These are phyloP conservation scores for Phylloporus arenicola DNA, from an alignment of 768 basidiomycete species.

Conservation along the genomic window DNA sequence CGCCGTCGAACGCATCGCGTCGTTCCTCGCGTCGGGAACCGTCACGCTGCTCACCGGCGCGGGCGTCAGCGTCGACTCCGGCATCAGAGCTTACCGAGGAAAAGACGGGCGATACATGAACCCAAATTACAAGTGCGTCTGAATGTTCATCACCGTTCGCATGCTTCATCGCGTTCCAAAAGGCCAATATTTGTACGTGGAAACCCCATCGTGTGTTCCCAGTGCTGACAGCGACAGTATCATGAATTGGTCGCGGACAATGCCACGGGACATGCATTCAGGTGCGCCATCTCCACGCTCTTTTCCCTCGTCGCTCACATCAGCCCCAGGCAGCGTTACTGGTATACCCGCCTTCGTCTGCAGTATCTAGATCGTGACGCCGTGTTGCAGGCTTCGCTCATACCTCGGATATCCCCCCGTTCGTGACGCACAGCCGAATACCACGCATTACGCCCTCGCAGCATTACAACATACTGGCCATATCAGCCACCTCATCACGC, in stretches of 20 bases:
- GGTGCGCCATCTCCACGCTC: slow-evolving; percentile 38
- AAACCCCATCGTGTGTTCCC: neutral
- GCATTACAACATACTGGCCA: slow-evolving; percentile 69
- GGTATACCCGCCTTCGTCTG: slow-evolving; percentile 27
- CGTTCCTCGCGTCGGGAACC: slow-evolving; percentile 67
- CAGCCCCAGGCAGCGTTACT: slow-evolving; percentile 72
- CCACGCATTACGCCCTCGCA: slow-evolving; percentile 83
- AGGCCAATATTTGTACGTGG: slow-evolving; percentile 55
- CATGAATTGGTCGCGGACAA: slow-evolving; percentile 76
- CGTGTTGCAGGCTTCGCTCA: slow-evolving; percentile 51
- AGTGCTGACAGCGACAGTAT: slow-evolving; percentile 42
- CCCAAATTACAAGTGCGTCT: slow-evolving; percentile 75
- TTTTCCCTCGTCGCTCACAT: slow-evolving; percentile 2
- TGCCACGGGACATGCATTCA: slow-evolving; percentile 62
- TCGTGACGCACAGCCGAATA: slow-evolving; percentile 77
- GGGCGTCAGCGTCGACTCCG: slow-evolving; percentile 92
- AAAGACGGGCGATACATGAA: slow-evolving; percentile 82
- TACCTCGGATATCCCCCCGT: slow-evolving; percentile 87
- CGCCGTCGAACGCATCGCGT: slow-evolving; percentile 55
- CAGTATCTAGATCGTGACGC: neutral
- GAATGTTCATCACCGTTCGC: neutral
- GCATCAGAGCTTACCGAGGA: slow-evolving; percentile 92
- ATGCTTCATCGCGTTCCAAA: slow-evolving; percentile 14
- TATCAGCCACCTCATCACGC: slow-evolving; percentile 67
- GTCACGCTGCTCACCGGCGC: slow-evolving; percentile 80